phyloP scores from a whole-genome alignment of 208 protist genomes.

The Kentomonas sorsogonicus region DNA sequence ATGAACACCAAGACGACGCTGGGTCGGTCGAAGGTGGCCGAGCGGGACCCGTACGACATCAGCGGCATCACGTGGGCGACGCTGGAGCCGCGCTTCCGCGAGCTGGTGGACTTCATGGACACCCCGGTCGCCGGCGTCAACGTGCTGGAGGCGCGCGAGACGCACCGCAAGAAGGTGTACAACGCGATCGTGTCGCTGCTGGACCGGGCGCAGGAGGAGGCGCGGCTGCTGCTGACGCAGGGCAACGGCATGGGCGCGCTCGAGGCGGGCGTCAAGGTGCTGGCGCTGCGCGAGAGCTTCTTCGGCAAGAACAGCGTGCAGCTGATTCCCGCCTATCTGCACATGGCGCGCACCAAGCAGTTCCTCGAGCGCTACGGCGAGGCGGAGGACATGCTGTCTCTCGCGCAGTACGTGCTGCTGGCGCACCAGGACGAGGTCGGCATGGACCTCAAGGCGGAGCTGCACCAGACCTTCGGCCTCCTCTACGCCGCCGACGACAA shows the following conservation, averaged over 20 bases:
- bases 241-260: constrained; percentile 71
- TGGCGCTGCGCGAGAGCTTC: constrained; percentile 72
- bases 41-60: constrained; percentile 53
- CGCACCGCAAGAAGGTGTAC: constrained; percentile 50
- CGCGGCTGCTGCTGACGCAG: constrained; percentile 52
- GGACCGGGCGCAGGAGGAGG: constrained; percentile 69
- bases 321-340: constrained; percentile 78
- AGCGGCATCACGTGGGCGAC: constrained; percentile 50
- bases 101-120: constrained; percentile 66
- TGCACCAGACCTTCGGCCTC: constrained; percentile 87
- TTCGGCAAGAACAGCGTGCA: constrained; percentile 59
- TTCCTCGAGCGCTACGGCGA: constrained; percentile 73
- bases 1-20: neutral
- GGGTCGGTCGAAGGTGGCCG: neutral
- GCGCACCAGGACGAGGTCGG: constrained; percentile 51
- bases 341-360: constrained; percentile 82
- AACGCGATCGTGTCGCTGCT: constrained; percentile 55
- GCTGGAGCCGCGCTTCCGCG: constrained; percentile 64
- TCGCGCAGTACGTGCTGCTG: constrained; percentile 81
- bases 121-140: constrained; percentile 60
- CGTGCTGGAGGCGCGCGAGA: constrained; percentile 42
- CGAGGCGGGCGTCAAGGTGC: constrained; percentile 68
- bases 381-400: constrained; percentile 84
- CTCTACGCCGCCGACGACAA: constrained; percentile 83
- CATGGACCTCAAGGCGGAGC: constrained; percentile 61